These are phyloP conservation scores for Sporisorium scitamineum DNA, from an alignment of 1,284 basidiomycete genomes.

Conservation along the genomic window DNA sequence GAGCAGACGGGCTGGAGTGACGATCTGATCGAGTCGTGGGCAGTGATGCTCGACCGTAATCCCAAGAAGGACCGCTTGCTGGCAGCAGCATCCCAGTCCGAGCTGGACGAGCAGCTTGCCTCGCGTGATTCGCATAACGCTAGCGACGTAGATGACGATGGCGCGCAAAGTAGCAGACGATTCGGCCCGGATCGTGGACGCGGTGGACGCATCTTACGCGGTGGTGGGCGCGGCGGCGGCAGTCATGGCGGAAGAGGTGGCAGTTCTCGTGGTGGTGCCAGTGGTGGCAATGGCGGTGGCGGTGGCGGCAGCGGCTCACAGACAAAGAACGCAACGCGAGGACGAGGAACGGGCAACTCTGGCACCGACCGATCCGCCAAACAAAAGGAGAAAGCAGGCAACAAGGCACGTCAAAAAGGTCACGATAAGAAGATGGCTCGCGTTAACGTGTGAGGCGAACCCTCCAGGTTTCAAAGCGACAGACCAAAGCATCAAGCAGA, in stretches of 20 bases:
- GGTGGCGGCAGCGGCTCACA: slow-evolving; percentile 15
- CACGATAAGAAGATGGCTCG: slow-evolving; percentile 54
- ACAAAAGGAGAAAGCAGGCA: slow-evolving; percentile 53
- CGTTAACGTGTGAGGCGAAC: slow-evolving; percentile 5
- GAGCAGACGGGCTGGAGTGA: slow-evolving; percentile 47
- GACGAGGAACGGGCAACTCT: slow-evolving; percentile 45
- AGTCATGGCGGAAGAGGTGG: slow-evolving; percentile 18
- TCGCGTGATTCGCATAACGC: slow-evolving; percentile 9
- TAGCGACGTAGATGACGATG: slow-evolving; percentile 17
- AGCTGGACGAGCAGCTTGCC: slow-evolving; percentile 22
- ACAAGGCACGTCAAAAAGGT: slow-evolving; percentile 40
- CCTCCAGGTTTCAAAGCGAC: too few relatives aligned
- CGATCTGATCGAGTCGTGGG: slow-evolving; percentile 59
- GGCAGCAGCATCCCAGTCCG: slow-evolving; percentile 42
- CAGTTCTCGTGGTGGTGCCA: slow-evolving; percentile 11
- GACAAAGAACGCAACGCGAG: slow-evolving; percentile 29
- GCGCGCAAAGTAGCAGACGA: neutral
- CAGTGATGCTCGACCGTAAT: slow-evolving; percentile 56
- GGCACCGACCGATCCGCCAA: slow-evolving; percentile 37
- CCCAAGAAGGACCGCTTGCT: slow-evolving; percentile 52
- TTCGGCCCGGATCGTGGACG: slow-evolving; percentile 52
- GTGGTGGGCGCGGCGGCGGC: slow-evolving; percentile 20
- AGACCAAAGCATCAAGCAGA: too few relatives aligned
- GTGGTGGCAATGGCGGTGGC: neutral
- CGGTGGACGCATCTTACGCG: slow-evolving; percentile 48